These are phyloP conservation scores for Stagonosporopsis vannaccii DNA, from an alignment of 2,329 filamentous ascomycete species.

Conservation along the genomic window DNA sequence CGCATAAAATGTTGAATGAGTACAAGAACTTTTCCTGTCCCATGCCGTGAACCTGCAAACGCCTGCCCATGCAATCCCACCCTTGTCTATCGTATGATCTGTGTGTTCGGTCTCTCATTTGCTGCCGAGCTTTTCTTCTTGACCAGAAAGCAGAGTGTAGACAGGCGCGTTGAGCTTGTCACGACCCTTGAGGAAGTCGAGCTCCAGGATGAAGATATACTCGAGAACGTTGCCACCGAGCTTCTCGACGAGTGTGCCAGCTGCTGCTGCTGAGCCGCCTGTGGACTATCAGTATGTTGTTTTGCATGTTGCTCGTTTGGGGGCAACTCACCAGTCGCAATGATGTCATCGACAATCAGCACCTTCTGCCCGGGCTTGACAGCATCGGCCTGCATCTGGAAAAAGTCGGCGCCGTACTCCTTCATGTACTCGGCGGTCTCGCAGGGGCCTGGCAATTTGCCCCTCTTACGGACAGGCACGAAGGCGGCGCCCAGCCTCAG, in stretches of 20 bases:
- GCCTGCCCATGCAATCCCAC: slow-evolving; percentile 30
- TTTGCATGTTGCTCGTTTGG: background rate
- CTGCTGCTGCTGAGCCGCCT: slow-evolving; percentile 92
- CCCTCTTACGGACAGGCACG: slow-evolving; percentile 91
- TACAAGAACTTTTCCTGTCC: slow-evolving; percentile 4
- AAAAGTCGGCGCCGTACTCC: slow-evolving; percentile 94
- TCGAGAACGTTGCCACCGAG: slow-evolving; percentile 86
- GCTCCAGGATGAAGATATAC: slow-evolving; percentile 94
- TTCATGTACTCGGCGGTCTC: slow-evolving; percentile 88
- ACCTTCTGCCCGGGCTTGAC: slow-evolving; percentile 88
- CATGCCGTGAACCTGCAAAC: slow-evolving; percentile 24
- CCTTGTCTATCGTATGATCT: slow-evolving; percentile 19
- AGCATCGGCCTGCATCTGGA: slow-evolving; percentile 91
- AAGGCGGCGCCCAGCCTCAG: slow-evolving; percentile 83
- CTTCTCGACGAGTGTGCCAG: slow-evolving; percentile 83
- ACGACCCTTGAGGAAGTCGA: slow-evolving; percentile 89
- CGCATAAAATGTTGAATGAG: slow-evolving; percentile 17
- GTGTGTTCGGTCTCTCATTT: slow-evolving; percentile 9
- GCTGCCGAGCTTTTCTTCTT: slow-evolving; percentile 52
- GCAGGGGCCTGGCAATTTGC: slow-evolving; percentile 91
- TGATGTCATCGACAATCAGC: slow-evolving; percentile 95
- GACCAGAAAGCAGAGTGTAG: slow-evolving; percentile 78
- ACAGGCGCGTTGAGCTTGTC: slow-evolving; percentile 87
- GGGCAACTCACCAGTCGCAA: slow-evolving; percentile 81
- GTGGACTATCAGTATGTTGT: slow-evolving; percentile 18